phyloP scores from a whole-genome alignment of 75 land plant genomes.

The Pinus albicaulis region DNA sequence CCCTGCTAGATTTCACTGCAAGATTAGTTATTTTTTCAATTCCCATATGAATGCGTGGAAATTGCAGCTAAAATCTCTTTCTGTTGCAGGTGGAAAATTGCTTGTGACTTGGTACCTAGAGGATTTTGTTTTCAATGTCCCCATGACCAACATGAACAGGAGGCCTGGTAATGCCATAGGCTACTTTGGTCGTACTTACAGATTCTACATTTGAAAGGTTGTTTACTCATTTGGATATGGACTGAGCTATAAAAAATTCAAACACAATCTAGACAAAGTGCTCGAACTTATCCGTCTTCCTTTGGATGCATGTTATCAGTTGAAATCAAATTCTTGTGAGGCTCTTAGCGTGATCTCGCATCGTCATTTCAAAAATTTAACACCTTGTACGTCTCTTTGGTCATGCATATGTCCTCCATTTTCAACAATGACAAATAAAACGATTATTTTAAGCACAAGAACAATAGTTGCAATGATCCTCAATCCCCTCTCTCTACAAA shows the following conservation, averaged over 20 bases:
- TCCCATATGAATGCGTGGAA: no score
- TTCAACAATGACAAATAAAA: no score
- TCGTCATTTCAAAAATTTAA: no score
- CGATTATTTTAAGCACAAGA: no score
- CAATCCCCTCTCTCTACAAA: no score
- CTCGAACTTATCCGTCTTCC: constrained; percentile 15
- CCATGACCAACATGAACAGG: constrained; percentile 96
- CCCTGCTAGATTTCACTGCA: not conserved
- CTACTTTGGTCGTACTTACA: constrained; percentile 87
- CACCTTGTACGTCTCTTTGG: no score
- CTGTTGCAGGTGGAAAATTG: constrained; percentile 70
- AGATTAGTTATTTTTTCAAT: not conserved
- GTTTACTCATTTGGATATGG: constrained; percentile 85
- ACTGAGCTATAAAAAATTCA: constrained; percentile 65
- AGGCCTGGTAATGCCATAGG: constrained; percentile 70
- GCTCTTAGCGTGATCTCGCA: constrained; percentile 23
- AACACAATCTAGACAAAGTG: not conserved
- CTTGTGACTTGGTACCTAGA: constrained; percentile 81
- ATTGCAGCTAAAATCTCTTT: not conserved
- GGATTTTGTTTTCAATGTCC: constrained; percentile 45
- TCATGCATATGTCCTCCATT: no score
- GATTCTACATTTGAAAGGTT: constrained; percentile 76
- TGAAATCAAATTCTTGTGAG: constrained; percentile 24
- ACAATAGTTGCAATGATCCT: no score
- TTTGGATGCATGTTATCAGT: constrained; percentile 36